Conservation (phyloP, 352 stramenopile species). For the Blastocystis sp. region DNA sequence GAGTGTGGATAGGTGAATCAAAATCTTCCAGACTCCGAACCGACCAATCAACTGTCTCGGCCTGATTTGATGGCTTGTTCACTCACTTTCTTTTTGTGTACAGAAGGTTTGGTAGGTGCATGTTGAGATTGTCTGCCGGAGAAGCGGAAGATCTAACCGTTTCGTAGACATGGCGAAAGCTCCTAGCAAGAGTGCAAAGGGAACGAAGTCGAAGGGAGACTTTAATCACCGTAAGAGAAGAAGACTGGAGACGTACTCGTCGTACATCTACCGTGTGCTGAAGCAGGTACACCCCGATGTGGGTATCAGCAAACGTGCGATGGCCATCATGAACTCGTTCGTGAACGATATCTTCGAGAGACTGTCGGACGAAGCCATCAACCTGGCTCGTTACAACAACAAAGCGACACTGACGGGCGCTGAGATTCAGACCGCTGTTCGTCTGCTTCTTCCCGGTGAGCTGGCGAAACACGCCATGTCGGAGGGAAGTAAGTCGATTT, state of each 20-base stretch:
- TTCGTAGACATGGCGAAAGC: constrained; percentile 26
- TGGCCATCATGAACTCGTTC: constrained; percentile 86
- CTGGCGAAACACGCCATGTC: constrained; percentile 83
- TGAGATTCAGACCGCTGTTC: constrained; percentile 90
- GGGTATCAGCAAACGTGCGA: constrained; percentile 65
- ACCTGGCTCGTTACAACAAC: constrained; percentile 92
- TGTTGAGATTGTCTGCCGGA: background rate
- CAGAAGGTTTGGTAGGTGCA: background rate
- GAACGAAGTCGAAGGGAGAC: constrained; percentile 41
- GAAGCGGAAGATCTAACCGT: background rate
- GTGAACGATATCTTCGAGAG: constrained; percentile 98
- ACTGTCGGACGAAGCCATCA: constrained; percentile 85
- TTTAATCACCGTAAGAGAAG: constrained; percentile 62
- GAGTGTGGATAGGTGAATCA: background rate
- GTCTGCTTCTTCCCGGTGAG: constrained; percentile 83
- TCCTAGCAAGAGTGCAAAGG: constrained; percentile 50
- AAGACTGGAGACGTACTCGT: constrained; percentile 67
- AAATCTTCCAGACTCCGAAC: background rate
- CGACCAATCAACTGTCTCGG: background rate
- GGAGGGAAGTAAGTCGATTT: constrained; percentile 80
- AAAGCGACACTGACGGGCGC: constrained; percentile 86
- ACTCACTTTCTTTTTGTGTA: constrained; percentile 30
- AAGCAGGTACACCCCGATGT: constrained; percentile 64
- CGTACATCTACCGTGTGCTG: constrained; percentile 72
- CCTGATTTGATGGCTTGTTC: constrained; percentile 3